Evolutionary conservation across 495 filamentous ascomycete species (phyloP), one percentile per base, ranked within the genome.

Genomic region (Hyaloscypha bicolor): DNA sequence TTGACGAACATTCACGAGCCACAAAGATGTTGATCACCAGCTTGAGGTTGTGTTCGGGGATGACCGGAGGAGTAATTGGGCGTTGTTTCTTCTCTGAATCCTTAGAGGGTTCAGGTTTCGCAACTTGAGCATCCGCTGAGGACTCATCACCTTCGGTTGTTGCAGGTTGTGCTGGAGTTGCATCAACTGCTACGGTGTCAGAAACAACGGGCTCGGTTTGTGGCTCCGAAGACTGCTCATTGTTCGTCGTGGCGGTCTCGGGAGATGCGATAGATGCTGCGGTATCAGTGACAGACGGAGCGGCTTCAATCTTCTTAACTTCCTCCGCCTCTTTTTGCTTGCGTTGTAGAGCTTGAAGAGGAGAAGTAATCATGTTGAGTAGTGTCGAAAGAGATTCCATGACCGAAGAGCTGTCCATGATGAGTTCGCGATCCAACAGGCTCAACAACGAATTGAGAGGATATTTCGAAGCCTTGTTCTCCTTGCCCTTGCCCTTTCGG

Each of bases 1-100:
- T 97, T 58, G 91, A 93, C 71, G 90, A 95, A 79, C 95, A 99
- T 76, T 99, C 95, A 33, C 93, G 91, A 61, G 95, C 94, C 14
- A 94, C 91, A 68, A 99, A 89, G 67, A 99, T 96, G 71, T 96
- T 95, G 72, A 97, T 92, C 11, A 99, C 93, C 51, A 98, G 82
- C 73, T 90, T 91, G 69, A 99, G 83, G 76, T 97, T 97, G 70
- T 91, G 83, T 51, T 94, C 92, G 1, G 96, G 94, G 55, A 99
- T 88, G 29, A 92, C 87, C 30, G 95, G 95, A 60, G 94, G 93
- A 31, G 88, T 88, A 19, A 97, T 82, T 33, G 86, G 85, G 30
- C 85, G 87, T 58, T 82, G 83, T 73, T 90, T 93, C 82, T 94
- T 97, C 68, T 87, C 67, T 31, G 66, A 5, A 21, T 67, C 72